A percentile compares a stretch with the other conserved stretches of the same genome.
Evolutionary conservation across 2,329 filamentous ascomycete genomes (phyloP).

Genomic region (Gyromitra esculenta): DNA sequence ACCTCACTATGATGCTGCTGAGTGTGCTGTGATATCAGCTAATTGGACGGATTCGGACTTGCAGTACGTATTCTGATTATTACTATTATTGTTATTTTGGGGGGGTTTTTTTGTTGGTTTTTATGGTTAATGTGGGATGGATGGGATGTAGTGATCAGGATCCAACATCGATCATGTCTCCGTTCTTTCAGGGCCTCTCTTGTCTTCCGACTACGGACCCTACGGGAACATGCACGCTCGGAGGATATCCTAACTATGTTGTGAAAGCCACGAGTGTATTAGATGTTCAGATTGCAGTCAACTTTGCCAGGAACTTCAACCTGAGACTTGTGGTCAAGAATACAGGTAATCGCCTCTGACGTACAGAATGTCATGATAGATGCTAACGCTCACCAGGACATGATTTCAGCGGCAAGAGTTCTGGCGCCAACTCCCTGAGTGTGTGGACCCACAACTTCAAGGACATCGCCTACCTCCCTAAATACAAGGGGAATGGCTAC

Average conservation of each 20-base stretch:
- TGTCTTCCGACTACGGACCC: conserved; percentile 44
- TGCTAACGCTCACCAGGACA: conserved; percentile 59
- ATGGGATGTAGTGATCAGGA: conserved; percentile 40
- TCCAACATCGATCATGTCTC: conserved; percentile 47
- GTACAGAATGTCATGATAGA: conserved; percentile 58
- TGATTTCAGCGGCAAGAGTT: conserved; percentile 68
- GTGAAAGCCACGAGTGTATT: conserved; percentile 62
- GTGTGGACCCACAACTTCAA: conserved; percentile 70
- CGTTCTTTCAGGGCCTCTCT: conserved; percentile 44
- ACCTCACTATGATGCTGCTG: conserved; percentile 28
- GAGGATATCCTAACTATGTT: conserved; percentile 63
- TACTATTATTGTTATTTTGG: not conserved
- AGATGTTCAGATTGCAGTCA: conserved; percentile 57
- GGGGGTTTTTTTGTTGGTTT: not conserved
- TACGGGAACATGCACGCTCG: conserved; percentile 60
- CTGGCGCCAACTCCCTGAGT: conserved; percentile 69
- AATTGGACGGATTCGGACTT: conserved; percentile 39
- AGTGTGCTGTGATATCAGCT: conserved; percentile 37
- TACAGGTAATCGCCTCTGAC: conserved; percentile 56
- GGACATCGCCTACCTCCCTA: conserved; percentile 62
- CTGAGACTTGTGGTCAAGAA: conserved; percentile 61
- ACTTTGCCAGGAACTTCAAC: conserved; percentile 61
- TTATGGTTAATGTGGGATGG: not conserved
- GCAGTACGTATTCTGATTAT: conserved; percentile 29
- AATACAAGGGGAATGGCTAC: conserved; percentile 62